Evolutionary conservation across 805 yeast genomes (phyloP), one percentile per base, ranked within the genome.

Genomic region (Barnettozyma wickerhamii): DNA sequence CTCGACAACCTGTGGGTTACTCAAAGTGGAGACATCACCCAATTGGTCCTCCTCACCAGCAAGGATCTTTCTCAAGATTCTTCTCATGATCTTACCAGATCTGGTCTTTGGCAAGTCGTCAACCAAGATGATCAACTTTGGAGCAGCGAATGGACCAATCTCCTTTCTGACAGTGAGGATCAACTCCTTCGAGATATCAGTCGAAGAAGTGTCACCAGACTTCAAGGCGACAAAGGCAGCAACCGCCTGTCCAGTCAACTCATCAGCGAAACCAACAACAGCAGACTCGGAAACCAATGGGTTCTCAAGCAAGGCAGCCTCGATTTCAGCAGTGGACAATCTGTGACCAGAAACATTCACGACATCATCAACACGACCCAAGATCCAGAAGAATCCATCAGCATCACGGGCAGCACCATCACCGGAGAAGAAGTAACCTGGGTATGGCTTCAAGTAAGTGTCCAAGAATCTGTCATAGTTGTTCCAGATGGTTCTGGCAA

Each of bases 391-490:
- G 68, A 76, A 85, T 6, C 95, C 95, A 59, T 84, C 91, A 51
- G 75, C 70, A 60, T 85, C 95, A 59, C 90, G 75, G 15, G 89
- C 91, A 20, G 91, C 93, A 65, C 95, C 95, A 65, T 85, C 95
- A 55, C 95, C 95, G 1, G 93, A 81, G 69, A 85, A 85, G 68
- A 84, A 85, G 60, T 75, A 77, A 36, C 89, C 89, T 37, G 85
- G 84, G 66, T 84, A 85, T 39, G 93, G 91, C 43, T 77, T 80
- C 60, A 84, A 66, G 64, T 85, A 85, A n/a, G 93, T 85, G 54
- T 85, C 95, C 67, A 81, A 65, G 65, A 69, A 85, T 60, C 88
- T 72, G 50, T 72, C 71, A 64, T 84, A 84, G 65, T 85, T 84
- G 47, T 74, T 75, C 84, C 86, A 84, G 48, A 85, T 84, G 19